Conservation (phyloP, 2,329 filamentous ascomycete species). For the Aspergillus latus region DNA sequence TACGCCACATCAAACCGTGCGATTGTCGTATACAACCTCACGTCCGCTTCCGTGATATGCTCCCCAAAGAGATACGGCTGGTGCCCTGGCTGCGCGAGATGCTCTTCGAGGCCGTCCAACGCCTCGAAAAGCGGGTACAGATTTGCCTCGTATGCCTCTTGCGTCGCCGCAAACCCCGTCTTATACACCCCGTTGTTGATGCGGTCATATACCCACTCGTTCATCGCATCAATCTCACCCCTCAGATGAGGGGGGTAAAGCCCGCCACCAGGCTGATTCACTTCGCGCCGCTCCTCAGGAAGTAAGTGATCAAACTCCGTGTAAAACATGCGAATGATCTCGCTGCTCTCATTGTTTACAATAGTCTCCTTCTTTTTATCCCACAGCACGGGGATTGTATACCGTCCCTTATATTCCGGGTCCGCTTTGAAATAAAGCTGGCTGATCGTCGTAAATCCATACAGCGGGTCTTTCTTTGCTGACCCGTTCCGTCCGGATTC, state of each 20-base stretch:
- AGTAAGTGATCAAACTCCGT: conserved; percentile 70
- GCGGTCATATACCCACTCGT: conserved; percentile 71
- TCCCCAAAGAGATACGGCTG: conserved; percentile 72
- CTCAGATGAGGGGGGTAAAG: conserved; percentile 65
- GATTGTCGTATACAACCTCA: conserved; percentile 68
- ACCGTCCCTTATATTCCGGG: conserved; percentile 67
- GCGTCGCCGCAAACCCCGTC: conserved; percentile 73
- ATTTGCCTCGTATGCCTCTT: conserved; percentile 73
- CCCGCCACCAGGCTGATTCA: conserved; percentile 51
- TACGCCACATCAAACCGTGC: conserved; percentile 71
- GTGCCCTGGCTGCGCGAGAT: conserved; percentile 54
- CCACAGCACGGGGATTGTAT: conserved; percentile 80
- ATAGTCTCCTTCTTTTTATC: conserved; percentile 73
- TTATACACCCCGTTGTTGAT: conserved; percentile 59
- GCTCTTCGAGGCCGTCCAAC: conserved; percentile 70
- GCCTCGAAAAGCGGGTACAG: conserved; percentile 68
- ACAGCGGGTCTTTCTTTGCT: conserved; percentile 64
- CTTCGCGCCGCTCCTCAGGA: conserved; percentile 57
- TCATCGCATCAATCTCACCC: conserved; percentile 67
- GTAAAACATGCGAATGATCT: conserved; percentile 83
- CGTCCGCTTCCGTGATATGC: conserved; percentile 73
- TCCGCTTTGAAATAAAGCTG: conserved; percentile 74
- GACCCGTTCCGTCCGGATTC: conserved; percentile 53
- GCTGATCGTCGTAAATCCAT: conserved; percentile 69
- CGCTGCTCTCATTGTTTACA: conserved; percentile 83